Evolutionary conservation across 805 yeast genomes (phyloP).

Genomic region (Candida chauliodis): DNA sequence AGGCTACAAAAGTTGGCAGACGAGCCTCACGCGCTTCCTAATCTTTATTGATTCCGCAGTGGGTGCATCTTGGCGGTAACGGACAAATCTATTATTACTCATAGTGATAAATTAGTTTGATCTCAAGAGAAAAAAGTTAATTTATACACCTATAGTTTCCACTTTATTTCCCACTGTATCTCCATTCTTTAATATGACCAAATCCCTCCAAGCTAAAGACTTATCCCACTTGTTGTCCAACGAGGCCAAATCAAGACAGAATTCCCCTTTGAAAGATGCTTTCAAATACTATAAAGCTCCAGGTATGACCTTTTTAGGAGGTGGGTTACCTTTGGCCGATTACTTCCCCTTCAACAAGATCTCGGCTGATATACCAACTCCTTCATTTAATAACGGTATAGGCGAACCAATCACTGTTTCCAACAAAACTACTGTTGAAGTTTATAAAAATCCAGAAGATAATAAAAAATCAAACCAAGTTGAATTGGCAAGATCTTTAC

Average conservation of each 20-base stretch:
- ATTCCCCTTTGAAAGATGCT: slow-evolving; percentile 80
- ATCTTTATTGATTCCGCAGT: too few relatives aligned
- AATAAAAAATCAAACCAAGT: slow-evolving; percentile 41
- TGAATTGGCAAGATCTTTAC: slow-evolving; percentile 81
- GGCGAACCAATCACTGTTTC: slow-evolving; percentile 53
- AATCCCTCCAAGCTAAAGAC: slow-evolving; percentile 50
- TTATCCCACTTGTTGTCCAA: slow-evolving; percentile 69
- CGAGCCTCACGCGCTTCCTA: too few relatives aligned
- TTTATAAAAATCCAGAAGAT: slow-evolving; percentile 25
- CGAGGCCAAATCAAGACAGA: slow-evolving; percentile 72
- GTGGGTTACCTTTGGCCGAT: slow-evolving; percentile 89
- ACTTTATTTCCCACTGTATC: neutral
- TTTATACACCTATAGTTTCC: neutral
- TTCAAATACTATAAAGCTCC: slow-evolving; percentile 75
- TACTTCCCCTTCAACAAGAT: slow-evolving; percentile 89
- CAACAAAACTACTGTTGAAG: slow-evolving; percentile 40
- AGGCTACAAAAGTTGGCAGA: too few relatives aligned
- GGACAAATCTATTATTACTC: too few relatives aligned
- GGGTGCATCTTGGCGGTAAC: too few relatives aligned
- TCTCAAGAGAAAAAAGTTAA: neutral
- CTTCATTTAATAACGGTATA: slow-evolving; percentile 78
- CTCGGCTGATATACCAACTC: slow-evolving; percentile 65
- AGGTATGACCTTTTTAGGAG: slow-evolving; percentile 83
- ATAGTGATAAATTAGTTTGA: too few relatives aligned
- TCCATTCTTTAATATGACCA: slow-evolving; percentile 5